phyloP scores from a whole-genome alignment of 352 stramenopile genomes.

The Phytopythium mirpurense region DNA sequence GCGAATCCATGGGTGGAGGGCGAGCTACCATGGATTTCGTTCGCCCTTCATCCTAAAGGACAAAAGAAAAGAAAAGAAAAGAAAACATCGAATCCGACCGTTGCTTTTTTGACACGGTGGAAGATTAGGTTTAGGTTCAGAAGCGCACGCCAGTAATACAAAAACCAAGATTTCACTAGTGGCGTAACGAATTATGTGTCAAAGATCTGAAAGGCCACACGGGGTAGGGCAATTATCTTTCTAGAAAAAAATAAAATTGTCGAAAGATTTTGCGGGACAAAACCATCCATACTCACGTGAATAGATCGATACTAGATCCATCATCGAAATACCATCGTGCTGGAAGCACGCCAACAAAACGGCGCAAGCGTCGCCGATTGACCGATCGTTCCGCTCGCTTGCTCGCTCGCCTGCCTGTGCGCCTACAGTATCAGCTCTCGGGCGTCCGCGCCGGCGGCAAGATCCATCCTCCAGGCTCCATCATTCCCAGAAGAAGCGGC shows the following conservation, averaged over 20 bases:
- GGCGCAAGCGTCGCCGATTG: not conserved
- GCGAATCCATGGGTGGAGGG: no score
- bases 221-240: slow-evolving; percentile 1
- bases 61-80: no score
- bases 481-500: slow-evolving; percentile 6
- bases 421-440: not conserved
- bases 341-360: not conserved
- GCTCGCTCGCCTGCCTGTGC: not conserved
- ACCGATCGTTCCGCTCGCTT: not conserved
- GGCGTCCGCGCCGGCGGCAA: not conserved
- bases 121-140: not conserved
- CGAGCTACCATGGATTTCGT: no score
- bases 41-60: no score
- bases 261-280: no score
- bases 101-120: no score
- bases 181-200: not conserved
- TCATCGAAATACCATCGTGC: no score
- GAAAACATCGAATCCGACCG: no score
- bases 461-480: not conserved
- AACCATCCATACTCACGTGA: no score
- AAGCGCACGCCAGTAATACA: not conserved
- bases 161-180: not conserved
- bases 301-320: not conserved
- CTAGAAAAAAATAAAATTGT: not conserved
- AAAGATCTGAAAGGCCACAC: not conserved